These are phyloP conservation scores for Calonectria naviculata DNA, from an alignment of 2,329 filamentous ascomycete species.

Conservation along the genomic window DNA sequence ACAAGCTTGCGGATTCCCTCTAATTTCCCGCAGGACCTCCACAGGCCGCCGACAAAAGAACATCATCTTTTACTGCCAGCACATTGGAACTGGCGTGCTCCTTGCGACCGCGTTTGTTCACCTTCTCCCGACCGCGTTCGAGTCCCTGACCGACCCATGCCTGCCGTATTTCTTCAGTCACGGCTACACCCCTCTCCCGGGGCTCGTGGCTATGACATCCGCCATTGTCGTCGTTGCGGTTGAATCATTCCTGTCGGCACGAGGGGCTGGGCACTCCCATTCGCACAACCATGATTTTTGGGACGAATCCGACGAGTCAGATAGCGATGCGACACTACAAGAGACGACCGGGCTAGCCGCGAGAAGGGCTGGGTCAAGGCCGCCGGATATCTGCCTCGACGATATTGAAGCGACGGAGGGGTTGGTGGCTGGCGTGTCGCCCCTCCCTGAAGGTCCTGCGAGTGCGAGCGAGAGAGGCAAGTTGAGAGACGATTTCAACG, in stretches of 20 bases:
- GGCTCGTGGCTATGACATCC: conserved; percentile 83
- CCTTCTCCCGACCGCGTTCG: conserved; percentile 75
- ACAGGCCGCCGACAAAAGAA: conserved; percentile 67
- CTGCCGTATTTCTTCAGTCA: conserved; percentile 83
- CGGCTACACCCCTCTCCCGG: conserved; percentile 83
- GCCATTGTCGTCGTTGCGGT: conserved; percentile 86
- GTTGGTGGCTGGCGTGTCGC: conserved; percentile 68
- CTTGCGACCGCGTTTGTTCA: conserved; percentile 89
- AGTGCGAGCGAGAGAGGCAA: conserved; percentile 39
- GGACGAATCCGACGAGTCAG: conserved; percentile 58
- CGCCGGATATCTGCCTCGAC: conserved; percentile 61
- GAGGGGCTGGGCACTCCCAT: conserved; percentile 71
- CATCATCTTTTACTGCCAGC: conserved; percentile 75
- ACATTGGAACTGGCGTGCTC: conserved; percentile 86
- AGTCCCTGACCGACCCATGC: conserved; percentile 74
- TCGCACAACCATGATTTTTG: conserved; percentile 63
- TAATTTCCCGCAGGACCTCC: conserved; percentile 70
- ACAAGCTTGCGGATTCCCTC: conserved; percentile 72
- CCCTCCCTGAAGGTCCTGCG: conserved; percentile 66
- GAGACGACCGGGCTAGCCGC: conserved; percentile 48
- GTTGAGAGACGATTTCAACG: conserved; percentile 47
- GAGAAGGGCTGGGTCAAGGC: conserved; percentile 54
- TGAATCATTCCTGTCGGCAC: conserved; percentile 88
- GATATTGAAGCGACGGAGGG: conserved; percentile 63
- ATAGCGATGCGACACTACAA: conserved; percentile 40